These are phyloP conservation scores for Harrya chromipes DNA, from an alignment of 768 basidiomycete species.

Conservation along the genomic window DNA sequence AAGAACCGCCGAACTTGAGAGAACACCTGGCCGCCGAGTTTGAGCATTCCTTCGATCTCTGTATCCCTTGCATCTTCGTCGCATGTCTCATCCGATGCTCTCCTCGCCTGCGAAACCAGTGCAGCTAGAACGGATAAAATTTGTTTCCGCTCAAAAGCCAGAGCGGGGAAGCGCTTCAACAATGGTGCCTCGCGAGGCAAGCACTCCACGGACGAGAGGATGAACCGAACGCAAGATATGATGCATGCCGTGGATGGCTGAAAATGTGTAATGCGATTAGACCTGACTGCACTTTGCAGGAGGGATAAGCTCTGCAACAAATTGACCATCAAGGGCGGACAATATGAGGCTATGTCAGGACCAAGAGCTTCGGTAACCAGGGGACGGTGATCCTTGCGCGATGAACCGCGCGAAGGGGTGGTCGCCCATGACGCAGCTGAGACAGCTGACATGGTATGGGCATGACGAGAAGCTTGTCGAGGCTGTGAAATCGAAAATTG, in stretches of 20 bases:
- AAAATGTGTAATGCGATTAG: slow-evolving; percentile 78
- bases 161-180: slow-evolving; percentile 58
- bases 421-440: slow-evolving; percentile 57
- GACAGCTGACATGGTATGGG: slow-evolving; percentile 47
- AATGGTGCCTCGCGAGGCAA: slow-evolving; percentile 77
- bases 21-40: slow-evolving; percentile 77
- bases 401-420: slow-evolving; percentile 37
- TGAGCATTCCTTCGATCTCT: slow-evolving; percentile 77
- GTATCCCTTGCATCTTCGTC: slow-evolving; percentile 45
- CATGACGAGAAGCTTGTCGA: slow-evolving; percentile 43
- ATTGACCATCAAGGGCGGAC: slow-evolving; percentile 77
- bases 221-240: slow-evolving; percentile 88
- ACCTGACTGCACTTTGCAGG: slow-evolving; percentile 78
- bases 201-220: slow-evolving; percentile 80
- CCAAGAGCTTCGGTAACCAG: slow-evolving; percentile 45
- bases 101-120: slow-evolving; percentile 78
- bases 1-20: slow-evolving; percentile 79
- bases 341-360: slow-evolving; percentile 57
- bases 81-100: slow-evolving; percentile 48
- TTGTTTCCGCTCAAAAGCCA: slow-evolving; percentile 77
- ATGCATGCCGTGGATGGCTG: slow-evolving; percentile 94
- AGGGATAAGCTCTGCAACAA: slow-evolving; percentile 83
- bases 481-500: slow-evolving; percentile 16
- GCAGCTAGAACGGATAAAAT: slow-evolving; percentile 78
- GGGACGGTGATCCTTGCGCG: slow-evolving; percentile 42